Conservation (phyloP, 2,329 filamentous ascomycete genomes). For the Cercospora citrullina region DNA sequence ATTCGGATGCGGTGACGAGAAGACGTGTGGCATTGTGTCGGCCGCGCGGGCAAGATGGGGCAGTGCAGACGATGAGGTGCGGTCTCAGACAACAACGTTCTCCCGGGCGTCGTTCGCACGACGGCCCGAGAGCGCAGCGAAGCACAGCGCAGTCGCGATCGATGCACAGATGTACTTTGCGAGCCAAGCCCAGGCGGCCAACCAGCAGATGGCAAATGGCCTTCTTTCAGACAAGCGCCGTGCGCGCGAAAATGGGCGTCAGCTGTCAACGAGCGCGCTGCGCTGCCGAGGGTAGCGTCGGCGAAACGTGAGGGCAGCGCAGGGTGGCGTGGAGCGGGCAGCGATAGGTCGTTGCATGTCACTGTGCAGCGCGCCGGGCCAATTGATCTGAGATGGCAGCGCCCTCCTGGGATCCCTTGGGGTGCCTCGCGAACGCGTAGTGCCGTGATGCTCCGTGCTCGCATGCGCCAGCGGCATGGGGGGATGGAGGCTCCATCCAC, state of each 20-base stretch:
- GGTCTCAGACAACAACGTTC: conserved; percentile 10
- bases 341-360: conserved; percentile 6
- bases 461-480: not conserved
- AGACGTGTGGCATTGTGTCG: not conserved
- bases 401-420: not conserved
- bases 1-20: not conserved
- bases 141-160: not conserved
- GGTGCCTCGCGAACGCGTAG: not conserved
- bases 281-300: not conserved
- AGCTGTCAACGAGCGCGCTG: not conserved
- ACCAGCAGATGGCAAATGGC: not conserved
- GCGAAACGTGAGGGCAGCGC: not conserved
- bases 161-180: not conserved
- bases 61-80: conserved; percentile 2
- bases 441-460: conserved; percentile 4
- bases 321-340: not conserved
- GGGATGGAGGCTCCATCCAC: not conserved
- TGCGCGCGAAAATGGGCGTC: not conserved
- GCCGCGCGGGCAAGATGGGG: not conserved
- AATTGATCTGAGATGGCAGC: conserved; percentile 1
- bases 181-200: not conserved
- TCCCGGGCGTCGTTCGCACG: not conserved
- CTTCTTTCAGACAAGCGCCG: not conserved
- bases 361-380: conserved; percentile 4
- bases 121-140: not conserved